Base-by-base conservation (phyloP, 1,284 basidiomycete genomes). In the Ustilago loliicola region DNA sequence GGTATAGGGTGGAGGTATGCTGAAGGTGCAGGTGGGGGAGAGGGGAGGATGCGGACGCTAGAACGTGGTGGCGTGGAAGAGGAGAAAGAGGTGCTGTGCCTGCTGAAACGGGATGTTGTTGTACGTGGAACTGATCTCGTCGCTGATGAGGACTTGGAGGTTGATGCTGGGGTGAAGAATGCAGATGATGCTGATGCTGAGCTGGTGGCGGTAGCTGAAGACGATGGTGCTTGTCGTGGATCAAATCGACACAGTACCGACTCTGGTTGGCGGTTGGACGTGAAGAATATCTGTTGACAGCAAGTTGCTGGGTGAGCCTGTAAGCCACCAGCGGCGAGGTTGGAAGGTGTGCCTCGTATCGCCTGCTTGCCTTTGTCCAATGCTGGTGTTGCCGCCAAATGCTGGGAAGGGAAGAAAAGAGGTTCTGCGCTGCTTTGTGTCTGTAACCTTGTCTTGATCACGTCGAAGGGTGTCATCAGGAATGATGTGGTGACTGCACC, bases 381-480 rank as follows among this genome's bases (percentile, higher is more conserved):
- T 17, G 47, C 40, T 2, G 55, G 40, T 17, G 27, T 36, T 15
- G 66, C 15, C 15, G 68, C 61, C 2, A 74, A 53, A 38, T 77
- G 74, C 50, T 66, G 63, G 0, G 81, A 78, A 1, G 80, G 79
- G 13, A 71, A 67, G 64, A 81, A 82, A 34, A 82, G 73, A 8
- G 83, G 79, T 52, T 79, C 77, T 19, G 68, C 77, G 17, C 74
- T 66, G 29, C 64, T 53, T 86, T 94, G 93, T 1, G 93, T 94
- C 87, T 96, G 94, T 23, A 96, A 87, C n/a, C 95, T 90, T 23
- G 95, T 96, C 87, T 96, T 96, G 80, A 96, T 90, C 63, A 96
- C 93, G 87, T 96, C 94, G 85, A 96, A 95, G 3, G 94, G 94
- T 6, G 94, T 96, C 95, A 96, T 95, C 10, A 93, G 93, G 52